A percentile compares a stretch with the other conserved stretches of the same genome.
These are phyloP conservation scores for Eugenia klotzschiana DNA, from an alignment of 441 rosid genomes.

Conservation along the genomic window DNA sequence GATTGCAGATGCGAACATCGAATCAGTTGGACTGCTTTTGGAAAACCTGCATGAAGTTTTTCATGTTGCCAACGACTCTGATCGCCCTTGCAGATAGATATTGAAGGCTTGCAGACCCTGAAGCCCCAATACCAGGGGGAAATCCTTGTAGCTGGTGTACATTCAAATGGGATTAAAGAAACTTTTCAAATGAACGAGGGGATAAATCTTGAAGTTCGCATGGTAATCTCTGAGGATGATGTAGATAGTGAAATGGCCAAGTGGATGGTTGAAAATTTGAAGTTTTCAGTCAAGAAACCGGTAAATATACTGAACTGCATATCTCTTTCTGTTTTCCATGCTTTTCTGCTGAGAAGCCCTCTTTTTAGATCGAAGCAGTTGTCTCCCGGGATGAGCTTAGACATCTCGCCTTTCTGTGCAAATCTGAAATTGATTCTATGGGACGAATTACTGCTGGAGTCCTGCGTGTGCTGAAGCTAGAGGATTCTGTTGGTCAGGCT, in stretches of 20 bases:
- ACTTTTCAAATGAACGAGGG: constrained; percentile 39
- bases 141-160: constrained; percentile 7
- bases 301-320: constrained; percentile 23
- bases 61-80: background rate
- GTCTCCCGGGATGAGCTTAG: constrained; percentile 84
- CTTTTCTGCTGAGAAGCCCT: constrained; percentile 1
- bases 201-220: constrained; percentile 52
- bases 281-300: constrained; percentile 79
- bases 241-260: constrained; percentile 34
- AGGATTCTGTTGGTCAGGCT: constrained; percentile 62
- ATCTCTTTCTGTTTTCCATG: background rate
- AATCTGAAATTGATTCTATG: constrained; percentile 85
- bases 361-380: constrained; percentile 60
- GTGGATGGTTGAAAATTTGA: constrained; percentile 70
- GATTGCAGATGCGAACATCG: background rate
- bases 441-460: constrained; percentile 85
- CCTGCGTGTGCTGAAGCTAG: constrained; percentile 73
- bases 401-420: constrained; percentile 64
- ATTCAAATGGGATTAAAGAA: constrained; percentile 48
- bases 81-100: constrained; percentile 42
- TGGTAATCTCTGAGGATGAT: constrained; percentile 44
- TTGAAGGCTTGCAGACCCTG: constrained; percentile 67
- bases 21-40: background rate
- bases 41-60: background rate
- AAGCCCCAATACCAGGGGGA: constrained; percentile 51